Evolutionary conservation across 2,329 filamentous ascomycete genomes (phyloP).

Genomic region (Monilinia fructigena): DNA sequence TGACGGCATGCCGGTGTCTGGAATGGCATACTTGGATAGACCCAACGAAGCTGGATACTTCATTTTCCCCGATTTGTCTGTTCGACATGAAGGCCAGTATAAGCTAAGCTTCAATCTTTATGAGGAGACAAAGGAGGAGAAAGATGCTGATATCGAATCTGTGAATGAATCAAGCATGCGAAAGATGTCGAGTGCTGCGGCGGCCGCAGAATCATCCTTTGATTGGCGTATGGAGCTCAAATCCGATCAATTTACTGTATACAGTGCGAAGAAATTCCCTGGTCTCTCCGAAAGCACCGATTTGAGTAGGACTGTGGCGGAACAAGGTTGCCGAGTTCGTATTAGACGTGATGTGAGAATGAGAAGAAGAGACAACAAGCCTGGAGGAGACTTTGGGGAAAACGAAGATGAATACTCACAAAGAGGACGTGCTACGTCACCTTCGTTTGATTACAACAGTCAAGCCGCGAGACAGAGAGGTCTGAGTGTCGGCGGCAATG

Average conservation of each 20-base stretch:
- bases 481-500: conserved; percentile 31
- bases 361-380: conserved; percentile 77
- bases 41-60: conserved; percentile 83
- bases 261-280: conserved; percentile 97
- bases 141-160: conserved; percentile 65
- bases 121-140: conserved; percentile 84
- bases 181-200: conserved; percentile 43
- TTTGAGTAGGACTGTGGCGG: conserved; percentile 85
- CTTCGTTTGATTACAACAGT: not conserved
- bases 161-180: conserved; percentile 39
- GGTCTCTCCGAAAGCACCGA: conserved; percentile 86
- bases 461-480: conserved; percentile 28
- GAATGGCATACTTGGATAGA: conserved; percentile 92
- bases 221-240: conserved; percentile 89
- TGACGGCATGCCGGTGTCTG: conserved; percentile 92
- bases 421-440: conserved; percentile 38
- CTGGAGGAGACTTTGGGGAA: conserved; percentile 48
- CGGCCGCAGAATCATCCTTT: conserved; percentile 52
- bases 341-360: conserved; percentile 93
- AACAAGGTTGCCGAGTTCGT: conserved; percentile 94
- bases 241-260: conserved; percentile 83
- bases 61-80: conserved; percentile 94
- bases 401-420: conserved; percentile 59
- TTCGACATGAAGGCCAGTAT: conserved; percentile 92
- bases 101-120: conserved; percentile 89